These are phyloP conservation scores for Hemerocallis citrina DNA, from an alignment of 106 monocot species.

Conservation along the genomic window DNA sequence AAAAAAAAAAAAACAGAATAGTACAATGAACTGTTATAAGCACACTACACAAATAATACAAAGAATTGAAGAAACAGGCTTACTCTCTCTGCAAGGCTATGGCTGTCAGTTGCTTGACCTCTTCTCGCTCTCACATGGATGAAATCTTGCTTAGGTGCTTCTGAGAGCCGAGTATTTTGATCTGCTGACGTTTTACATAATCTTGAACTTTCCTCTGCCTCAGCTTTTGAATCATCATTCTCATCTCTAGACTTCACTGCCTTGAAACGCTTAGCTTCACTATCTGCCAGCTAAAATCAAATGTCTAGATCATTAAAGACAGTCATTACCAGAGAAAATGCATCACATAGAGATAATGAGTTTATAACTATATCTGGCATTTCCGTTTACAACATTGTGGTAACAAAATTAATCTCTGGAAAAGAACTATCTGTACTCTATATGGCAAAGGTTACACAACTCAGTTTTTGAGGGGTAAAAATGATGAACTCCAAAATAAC, in stretches of 20 bases:
- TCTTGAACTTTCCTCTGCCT: slow-evolving; percentile 36
- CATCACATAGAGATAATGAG: too few relatives aligned
- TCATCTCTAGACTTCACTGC: slow-evolving; percentile 28
- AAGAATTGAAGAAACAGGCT: too few relatives aligned
- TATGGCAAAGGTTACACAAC: too few relatives aligned
- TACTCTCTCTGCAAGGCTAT: slow-evolving; percentile 90
- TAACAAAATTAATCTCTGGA: too few relatives aligned
- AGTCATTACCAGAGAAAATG: too few relatives aligned
- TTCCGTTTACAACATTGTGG: too few relatives aligned
- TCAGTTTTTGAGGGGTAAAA: too few relatives aligned
- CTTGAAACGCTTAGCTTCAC: slow-evolving; percentile 37
- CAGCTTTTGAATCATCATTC: slow-evolving; percentile 40
- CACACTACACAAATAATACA: too few relatives aligned
- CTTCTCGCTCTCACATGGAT: slow-evolving; percentile 92
- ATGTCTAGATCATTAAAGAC: background rate
- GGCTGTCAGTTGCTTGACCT: slow-evolving; percentile 93
- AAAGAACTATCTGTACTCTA: too few relatives aligned
- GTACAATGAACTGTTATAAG: too few relatives aligned
- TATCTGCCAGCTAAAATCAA: slow-evolving; percentile 28
- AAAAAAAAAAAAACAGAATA: background rate
- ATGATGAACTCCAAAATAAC: too few relatives aligned
- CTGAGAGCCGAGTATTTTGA: slow-evolving; percentile 32
- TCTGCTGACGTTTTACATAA: slow-evolving; percentile 28
- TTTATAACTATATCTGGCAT: too few relatives aligned
- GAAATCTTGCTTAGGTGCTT: slow-evolving; percentile 59